A percentile compares a stretch with the other conserved stretches of the same genome.
Conservation (phyloP, 2,329 filamentous ascomycete species). For the Apiospora phragmitis region DNA sequence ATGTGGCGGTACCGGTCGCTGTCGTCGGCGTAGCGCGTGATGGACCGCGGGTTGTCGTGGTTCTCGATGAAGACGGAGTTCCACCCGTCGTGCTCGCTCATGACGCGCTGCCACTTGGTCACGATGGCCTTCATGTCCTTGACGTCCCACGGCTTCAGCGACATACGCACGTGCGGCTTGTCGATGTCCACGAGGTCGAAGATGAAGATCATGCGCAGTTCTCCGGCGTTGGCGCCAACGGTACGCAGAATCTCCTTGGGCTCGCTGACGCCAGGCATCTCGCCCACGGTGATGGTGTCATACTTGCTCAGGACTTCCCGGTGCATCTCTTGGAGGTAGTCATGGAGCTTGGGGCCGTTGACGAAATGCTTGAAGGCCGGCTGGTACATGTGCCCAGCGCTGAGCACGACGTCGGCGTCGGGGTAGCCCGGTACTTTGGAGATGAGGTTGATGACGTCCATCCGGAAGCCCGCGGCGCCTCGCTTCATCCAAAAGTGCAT, state of each 20-base stretch:
- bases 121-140: slow-evolving; percentile 40
- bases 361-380: slow-evolving; percentile 58
- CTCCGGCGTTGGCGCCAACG: slow-evolving; percentile 56
- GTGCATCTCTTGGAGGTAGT: slow-evolving; percentile 68
- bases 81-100: slow-evolving; percentile 57
- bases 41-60: slow-evolving; percentile 62
- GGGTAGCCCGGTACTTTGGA: slow-evolving; percentile 61
- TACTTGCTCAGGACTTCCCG: slow-evolving; percentile 57
- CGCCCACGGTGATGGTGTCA: slow-evolving; percentile 69
- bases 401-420: slow-evolving; percentile 56
- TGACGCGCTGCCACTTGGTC: slow-evolving; percentile 41
- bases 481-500: slow-evolving; percentile 80
- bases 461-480: slow-evolving; percentile 72
- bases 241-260: slow-evolving; percentile 58
- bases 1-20: slow-evolving; percentile 45
- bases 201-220: slow-evolving; percentile 71
- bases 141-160: slow-evolving; percentile 48
- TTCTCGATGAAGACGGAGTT: slow-evolving; percentile 66
- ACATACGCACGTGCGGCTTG: slow-evolving; percentile 43
- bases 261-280: slow-evolving; percentile 64
- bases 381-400: slow-evolving; percentile 46
- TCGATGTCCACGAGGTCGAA: slow-evolving; percentile 66
- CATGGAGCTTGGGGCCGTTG: slow-evolving; percentile 69
- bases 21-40: slow-evolving; percentile 55
- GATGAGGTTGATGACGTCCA: slow-evolving; percentile 75